Conservation (phyloP, 108 stramenopile genomes). For the Schizochytrium sp. region DNA sequence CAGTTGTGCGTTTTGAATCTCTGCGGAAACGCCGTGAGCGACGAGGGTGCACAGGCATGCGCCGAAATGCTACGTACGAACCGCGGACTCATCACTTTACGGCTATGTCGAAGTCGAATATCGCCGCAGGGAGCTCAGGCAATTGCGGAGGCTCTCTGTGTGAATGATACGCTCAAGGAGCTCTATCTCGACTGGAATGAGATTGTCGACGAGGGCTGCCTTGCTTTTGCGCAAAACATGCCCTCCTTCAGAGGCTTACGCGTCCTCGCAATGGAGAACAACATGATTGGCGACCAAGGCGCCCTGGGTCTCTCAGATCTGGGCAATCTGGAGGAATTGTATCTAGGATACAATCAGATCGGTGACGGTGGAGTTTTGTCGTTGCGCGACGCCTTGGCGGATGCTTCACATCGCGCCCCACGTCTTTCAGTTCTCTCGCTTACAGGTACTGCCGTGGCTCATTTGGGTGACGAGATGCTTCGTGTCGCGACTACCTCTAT, state of each 20-base stretch:
- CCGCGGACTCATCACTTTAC: neutral
- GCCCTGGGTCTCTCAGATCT: neutral
- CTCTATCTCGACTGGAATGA: neutral
- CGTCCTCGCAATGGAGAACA: neutral
- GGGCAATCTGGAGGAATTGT: neutral
- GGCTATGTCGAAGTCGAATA: neutral
- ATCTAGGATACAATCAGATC: neutral
- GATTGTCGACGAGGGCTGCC: neutral
- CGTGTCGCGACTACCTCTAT: neutral
- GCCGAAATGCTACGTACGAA: too few relatives aligned
- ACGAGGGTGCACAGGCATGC: too few relatives aligned
- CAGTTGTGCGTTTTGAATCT: too few relatives aligned
- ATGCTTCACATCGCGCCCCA: too few relatives aligned
- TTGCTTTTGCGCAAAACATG: neutral
- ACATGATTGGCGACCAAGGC: neutral
- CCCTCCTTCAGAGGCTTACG: neutral
- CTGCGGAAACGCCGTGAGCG: too few relatives aligned
- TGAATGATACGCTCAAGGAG: neutral
- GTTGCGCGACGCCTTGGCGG: neutral
- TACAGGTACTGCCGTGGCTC: neutral
- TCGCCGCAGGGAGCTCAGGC: neutral
- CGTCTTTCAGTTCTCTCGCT: neutral
- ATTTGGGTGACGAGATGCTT: neutral
- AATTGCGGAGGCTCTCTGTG: neutral
- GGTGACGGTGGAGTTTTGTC: neutral